phyloP scores from a whole-genome alignment of 164 flowering plant species.

The Brasenia schreberi region DNA sequence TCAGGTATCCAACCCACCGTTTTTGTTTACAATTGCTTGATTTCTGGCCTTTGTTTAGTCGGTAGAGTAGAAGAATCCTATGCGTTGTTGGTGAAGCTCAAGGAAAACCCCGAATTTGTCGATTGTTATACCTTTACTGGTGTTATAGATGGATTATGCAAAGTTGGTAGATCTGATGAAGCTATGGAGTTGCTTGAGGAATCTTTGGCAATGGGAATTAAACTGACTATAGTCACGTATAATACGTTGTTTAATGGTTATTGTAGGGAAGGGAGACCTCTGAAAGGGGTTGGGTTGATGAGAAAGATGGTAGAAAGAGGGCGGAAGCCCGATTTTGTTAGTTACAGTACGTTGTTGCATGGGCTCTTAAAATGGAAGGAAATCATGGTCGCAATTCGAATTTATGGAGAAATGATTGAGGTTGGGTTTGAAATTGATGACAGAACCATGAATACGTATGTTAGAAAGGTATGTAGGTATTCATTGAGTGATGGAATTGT shows the following conservation, averaged over 20 bases:
- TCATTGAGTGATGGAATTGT: constrained; percentile 33
- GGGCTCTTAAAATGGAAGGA: constrained; percentile 70
- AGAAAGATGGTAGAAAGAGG: constrained; percentile 40
- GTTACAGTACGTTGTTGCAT: constrained; percentile 57
- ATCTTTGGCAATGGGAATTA: constrained; percentile 41
- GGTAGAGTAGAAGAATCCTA: constrained; percentile 71
- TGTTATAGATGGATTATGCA: constrained; percentile 87
- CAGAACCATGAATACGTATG: constrained; percentile 39
- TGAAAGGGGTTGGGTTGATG: constrained; percentile 45
- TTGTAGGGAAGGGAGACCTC: constrained; percentile 61
- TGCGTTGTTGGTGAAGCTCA: constrained; percentile 38
- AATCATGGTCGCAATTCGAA: constrained; percentile 18
- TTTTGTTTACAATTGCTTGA: constrained; percentile 55
- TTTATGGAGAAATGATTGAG: constrained; percentile 47
- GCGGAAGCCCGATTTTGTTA: constrained; percentile 56
- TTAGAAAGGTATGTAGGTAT: constrained; percentile 49
- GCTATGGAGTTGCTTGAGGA: constrained; percentile 64
- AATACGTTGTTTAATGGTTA: constrained; percentile 76
- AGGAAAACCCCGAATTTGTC: constrained; percentile 23
- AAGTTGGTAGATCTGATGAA: constrained; percentile 69
- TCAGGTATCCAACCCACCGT: constrained; percentile 41
- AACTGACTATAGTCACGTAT: constrained; percentile 48
- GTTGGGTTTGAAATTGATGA: constrained; percentile 38
- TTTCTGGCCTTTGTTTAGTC: constrained; percentile 78
- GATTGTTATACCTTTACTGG: constrained; percentile 66